Evolutionary conservation across 2,329 filamentous ascomycete species (phyloP).

Genomic region (Colletotrichum horii): DNA sequence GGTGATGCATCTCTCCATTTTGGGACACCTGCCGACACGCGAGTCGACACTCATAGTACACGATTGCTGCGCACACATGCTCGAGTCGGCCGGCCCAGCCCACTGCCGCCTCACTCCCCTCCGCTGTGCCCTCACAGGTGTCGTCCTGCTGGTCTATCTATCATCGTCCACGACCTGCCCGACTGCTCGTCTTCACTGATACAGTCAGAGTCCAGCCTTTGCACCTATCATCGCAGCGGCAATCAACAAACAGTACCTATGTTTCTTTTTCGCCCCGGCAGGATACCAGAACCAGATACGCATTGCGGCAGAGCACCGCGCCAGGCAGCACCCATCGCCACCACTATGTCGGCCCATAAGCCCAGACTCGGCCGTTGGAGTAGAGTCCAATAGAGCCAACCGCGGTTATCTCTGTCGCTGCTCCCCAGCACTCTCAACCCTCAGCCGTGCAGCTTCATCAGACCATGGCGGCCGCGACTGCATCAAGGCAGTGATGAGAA

Average conservation of each 20-base stretch:
- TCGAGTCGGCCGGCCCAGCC: slow-evolving; percentile 8
- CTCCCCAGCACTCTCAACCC: not conserved
- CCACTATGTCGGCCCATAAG: not conserved
- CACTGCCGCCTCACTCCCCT: not conserved
- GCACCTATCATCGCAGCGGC: not conserved
- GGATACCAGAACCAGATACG: not conserved
- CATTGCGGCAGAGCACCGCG: not conserved
- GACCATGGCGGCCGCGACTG: not conserved
- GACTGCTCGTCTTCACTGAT: not conserved
- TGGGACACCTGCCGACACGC: slow-evolving; percentile 1
- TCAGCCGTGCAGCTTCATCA: not conserved
- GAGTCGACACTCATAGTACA: not conserved
- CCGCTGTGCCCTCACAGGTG: not conserved
- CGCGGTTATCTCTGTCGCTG: slow-evolving; percentile 1
- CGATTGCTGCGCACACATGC: slow-evolving; percentile 10
- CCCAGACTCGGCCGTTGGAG: not conserved
- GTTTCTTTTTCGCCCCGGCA: not conserved
- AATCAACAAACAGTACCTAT: not conserved
- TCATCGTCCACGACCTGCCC: not conserved
- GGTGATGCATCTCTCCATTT: slow-evolving; percentile 9
- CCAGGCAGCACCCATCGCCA: not conserved
- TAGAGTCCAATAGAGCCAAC: not conserved
- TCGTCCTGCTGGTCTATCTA: not conserved
- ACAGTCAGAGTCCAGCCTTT: not conserved
- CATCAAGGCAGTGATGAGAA: not conserved